Evolutionary conservation across 768 basidiomycete genomes (phyloP), one percentile per base, ranked within the genome.

Genomic region (Hericium coralloides): DNA sequence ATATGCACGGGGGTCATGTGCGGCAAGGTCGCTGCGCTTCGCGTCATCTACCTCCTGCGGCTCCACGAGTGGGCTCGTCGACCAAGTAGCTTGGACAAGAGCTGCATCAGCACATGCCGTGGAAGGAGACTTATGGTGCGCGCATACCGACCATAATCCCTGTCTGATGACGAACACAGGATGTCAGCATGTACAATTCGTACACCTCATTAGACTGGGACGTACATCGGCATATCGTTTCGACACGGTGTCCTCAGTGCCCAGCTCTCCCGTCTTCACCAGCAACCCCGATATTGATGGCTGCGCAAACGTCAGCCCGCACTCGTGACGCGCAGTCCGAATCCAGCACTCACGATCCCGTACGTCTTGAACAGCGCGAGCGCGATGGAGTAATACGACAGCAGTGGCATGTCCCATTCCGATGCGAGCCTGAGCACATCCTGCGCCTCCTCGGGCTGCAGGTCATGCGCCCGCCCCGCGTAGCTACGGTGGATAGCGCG

Each of bases 291-390:
- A 79, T 17, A 79, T 76, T 0, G 74, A 69, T 1, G 79, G 79
- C 79, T 81, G 38, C 8, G 25, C 52, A 15, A 4, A 31, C 18
- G 9, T 49, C 37, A 52, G 14, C 55, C 52, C 12, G 4, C 39
- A 41, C 14, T n/a, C 39, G 39, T 12, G 2, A 4, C 39, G 15
- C 39, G 39, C 39, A 41, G 6, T 5, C 39, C 22, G 1, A 12
- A 31, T 18, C 38, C 31, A 15, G 15, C 1, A 70, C 75, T 59
- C 57, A 79, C 78, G 55, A 78, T 72, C 1, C 62, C 76, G 63
- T 77, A 80, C 3, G 79, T 80, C 66, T 79, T 80, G 71, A 80
- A 80, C 58, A 81, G 61, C 3, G 79, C 80, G 63, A 81, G 78
- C 1, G 75, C 67, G 36, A 76, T 49, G 0, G 77, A 63, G 59